These are phyloP conservation scores for Linum tenue DNA, from an alignment of 345 rosid species.

Conservation along the genomic window DNA sequence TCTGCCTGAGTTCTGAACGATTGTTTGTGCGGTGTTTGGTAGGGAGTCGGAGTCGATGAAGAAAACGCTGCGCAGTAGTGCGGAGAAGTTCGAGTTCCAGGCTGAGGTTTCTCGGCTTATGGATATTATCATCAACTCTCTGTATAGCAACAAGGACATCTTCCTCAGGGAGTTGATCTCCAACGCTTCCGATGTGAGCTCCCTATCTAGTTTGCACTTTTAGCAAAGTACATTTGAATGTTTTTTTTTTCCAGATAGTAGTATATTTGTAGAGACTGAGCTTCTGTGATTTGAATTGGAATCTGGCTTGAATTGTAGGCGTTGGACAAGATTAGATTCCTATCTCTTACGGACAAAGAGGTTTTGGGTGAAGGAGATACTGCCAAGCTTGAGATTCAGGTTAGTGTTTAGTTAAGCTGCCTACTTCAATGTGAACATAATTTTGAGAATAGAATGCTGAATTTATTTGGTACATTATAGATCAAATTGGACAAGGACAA, in stretches of 20 bases:
- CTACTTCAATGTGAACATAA: background rate
- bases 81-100: conserved; percentile 95
- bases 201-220: background rate
- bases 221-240: no score
- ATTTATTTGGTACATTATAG: conserved; percentile 29
- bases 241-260: no score
- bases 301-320: conserved; percentile 40
- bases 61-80: conserved; percentile 67
- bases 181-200: conserved; percentile 92
- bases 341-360: conserved; percentile 83
- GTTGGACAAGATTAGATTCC: conserved; percentile 90
- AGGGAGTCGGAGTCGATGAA: conserved; percentile 92
- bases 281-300: conserved; percentile 2
- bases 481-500: conserved; percentile 89
- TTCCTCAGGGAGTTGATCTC: conserved; percentile 96
- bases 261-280: background rate
- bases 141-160: conserved; percentile 94
- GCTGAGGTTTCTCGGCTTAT: conserved; percentile 99
- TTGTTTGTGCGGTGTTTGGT: background rate
- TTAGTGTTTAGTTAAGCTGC: conserved; percentile 16
- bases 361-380: conserved; percentile 87
- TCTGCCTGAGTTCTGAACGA: background rate
- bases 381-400: conserved; percentile 95
- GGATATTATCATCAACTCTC: conserved; percentile 96
- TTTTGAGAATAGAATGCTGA: background rate